Percentiles rank a stretch among this genome's conserved stretches.
Evolutionary conservation across 164 flowering plant genomes (phyloP).

Genomic region (Kalanchoe fedtschenkoi): DNA sequence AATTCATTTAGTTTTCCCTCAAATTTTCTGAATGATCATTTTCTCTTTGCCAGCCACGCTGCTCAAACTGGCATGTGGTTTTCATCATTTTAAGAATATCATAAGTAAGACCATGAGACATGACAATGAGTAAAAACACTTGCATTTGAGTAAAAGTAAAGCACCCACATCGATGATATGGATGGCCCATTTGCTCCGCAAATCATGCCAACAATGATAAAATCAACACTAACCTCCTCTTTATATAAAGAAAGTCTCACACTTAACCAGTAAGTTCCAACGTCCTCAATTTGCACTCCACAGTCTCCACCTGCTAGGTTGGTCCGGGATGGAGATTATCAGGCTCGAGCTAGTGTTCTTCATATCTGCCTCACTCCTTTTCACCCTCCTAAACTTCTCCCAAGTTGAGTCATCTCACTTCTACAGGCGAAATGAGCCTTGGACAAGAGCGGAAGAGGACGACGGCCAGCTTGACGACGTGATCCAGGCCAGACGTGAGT

Average conservation of each 20-base stretch:
- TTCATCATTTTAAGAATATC: too few relatives aligned
- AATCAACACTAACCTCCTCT: not conserved
- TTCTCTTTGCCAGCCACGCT: too few relatives aligned
- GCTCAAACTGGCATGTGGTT: too few relatives aligned
- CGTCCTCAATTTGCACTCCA: not conserved
- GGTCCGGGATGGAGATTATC: slow-evolving; percentile 13
- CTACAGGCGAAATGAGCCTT: slow-evolving; percentile 17
- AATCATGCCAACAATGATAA: slow-evolving; percentile 20
- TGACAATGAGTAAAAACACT: slow-evolving; percentile 1
- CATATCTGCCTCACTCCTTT: slow-evolving; percentile 1
- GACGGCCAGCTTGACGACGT: slow-evolving; percentile 20
- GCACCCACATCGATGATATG: not conserved
- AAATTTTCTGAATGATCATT: too few relatives aligned
- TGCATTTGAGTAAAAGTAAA: not conserved
- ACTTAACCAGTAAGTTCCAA: not conserved
- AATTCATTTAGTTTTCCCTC: too few relatives aligned
- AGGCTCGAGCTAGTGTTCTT: not conserved
- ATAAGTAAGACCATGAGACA: too few relatives aligned
- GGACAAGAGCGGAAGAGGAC: slow-evolving; percentile 37
- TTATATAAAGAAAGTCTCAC: not conserved
- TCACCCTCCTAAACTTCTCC: slow-evolving; percentile 10
- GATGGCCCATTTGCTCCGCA: slow-evolving; percentile 9
- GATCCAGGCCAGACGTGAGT: slow-evolving; percentile 23
- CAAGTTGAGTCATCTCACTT: slow-evolving; percentile 14
- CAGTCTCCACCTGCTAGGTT: not conserved